Conservation (phyloP, 805 yeast genomes). For the Saturnispora diversa region DNA sequence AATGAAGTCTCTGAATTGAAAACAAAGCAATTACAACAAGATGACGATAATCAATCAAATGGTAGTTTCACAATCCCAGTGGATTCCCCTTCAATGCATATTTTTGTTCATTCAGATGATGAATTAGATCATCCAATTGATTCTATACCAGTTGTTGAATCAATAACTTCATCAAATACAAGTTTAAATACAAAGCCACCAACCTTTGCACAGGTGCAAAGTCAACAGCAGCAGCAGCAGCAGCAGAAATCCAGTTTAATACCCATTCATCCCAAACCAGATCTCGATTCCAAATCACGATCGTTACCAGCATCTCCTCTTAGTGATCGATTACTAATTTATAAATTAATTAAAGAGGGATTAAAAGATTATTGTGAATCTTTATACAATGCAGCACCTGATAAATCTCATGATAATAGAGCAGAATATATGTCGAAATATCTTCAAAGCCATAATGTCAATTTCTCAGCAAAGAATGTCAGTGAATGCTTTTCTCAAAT, state of each 20-base stretch:
- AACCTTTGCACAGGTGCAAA: slow-evolving; percentile 11
- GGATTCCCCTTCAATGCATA: slow-evolving; percentile 19
- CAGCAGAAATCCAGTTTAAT: not conserved
- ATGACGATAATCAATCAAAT: slow-evolving; percentile 1
- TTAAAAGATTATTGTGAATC: slow-evolving; percentile 20
- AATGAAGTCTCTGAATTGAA: slow-evolving; percentile 7
- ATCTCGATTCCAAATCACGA: not conserved
- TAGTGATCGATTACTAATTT: slow-evolving; percentile 8
- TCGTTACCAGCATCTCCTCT: slow-evolving; percentile 5
- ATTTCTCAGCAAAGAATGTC: slow-evolving; percentile 21
- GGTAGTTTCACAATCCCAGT: slow-evolving; percentile 17
- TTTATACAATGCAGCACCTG: slow-evolving; percentile 16
- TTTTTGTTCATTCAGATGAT: slow-evolving; percentile 9
- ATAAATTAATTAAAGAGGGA: slow-evolving; percentile 19
- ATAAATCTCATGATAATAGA: slow-evolving; percentile 19
- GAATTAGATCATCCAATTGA: slow-evolving; percentile 7
- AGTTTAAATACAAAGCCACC: slow-evolving; percentile 10
- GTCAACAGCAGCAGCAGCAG: no score
- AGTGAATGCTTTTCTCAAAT: slow-evolving; percentile 22
- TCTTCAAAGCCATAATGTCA: slow-evolving; percentile 15
- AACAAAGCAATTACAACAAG: slow-evolving; percentile 1
- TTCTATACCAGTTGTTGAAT: not conserved
- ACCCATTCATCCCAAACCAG: slow-evolving; percentile 6
- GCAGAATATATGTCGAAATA: slow-evolving; percentile 23
- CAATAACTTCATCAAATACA: slow-evolving; percentile 7